Conservation (phyloP, 1,284 basidiomycete genomes). For the Trichosporon inkin region DNA sequence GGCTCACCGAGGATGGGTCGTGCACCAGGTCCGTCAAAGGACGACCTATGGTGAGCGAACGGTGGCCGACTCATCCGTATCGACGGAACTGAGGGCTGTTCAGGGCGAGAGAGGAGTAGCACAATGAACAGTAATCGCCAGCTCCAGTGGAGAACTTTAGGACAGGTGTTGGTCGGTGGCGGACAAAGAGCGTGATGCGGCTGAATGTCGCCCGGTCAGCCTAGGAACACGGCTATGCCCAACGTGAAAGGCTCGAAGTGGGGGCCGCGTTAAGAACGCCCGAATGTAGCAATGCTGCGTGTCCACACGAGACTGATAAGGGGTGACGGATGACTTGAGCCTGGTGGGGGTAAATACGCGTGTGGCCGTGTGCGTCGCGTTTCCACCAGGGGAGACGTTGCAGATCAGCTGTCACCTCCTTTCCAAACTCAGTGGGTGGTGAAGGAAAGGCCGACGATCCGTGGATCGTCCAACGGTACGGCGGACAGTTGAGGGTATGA, state of each 20-base stretch:
- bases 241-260: no score
- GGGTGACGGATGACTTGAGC: no score
- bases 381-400: background rate
- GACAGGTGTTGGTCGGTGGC: background rate
- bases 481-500: background rate
- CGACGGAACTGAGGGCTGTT: background rate
- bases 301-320: no score
- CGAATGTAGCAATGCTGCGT: no score
- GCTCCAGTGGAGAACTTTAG: background rate
- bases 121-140: background rate
- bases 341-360: no score
- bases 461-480: background rate
- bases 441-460: background rate
- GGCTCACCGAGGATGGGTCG: constrained; percentile 25
- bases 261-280: no score
- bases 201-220: no score
- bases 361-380: background rate
- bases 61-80: constrained; percentile 5
- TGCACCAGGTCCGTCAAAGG: constrained; percentile 29
- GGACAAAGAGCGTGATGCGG: background rate
- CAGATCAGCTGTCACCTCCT: background rate
- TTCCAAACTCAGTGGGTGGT: background rate
- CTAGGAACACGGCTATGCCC: no score
- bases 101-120: background rate
- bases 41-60: constrained; percentile 7